Evolutionary conservation across 495 filamentous ascomycete genomes (phyloP), one percentile per base, ranked within the genome.

Genomic region (Chlorociboria aeruginascens): DNA sequence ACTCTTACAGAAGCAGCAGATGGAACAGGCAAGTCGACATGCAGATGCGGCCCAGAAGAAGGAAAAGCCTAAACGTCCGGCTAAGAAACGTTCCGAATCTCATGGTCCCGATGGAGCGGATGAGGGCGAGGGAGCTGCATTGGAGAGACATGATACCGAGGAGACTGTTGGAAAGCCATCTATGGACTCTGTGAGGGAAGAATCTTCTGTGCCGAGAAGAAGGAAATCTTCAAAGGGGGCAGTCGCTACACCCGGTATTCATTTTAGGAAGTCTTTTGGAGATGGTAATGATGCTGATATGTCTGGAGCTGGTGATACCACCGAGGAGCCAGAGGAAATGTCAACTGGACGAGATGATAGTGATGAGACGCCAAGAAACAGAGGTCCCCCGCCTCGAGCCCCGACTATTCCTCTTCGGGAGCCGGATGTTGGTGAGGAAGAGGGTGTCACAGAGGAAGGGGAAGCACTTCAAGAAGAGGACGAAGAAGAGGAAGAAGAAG

Each of bases 201-300:
- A 72, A 40, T 32, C 61, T 32, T 67, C 60, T 37, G 64, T 63
- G 17, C 66, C 73, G 25, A 65, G 72, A 40, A 66, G 70, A 45
- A 68, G 70, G 25, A 77, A 69, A 56, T 76, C 80, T n/a, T 73
- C 74, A 40, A 70, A 68, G 41, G 70, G 63, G 10, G 66, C 66
- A n/a, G 51, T 64, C 29, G 68, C 67, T 45, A 43, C 40, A 2
- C 48, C 54, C 3, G 47, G 49, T n/a, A 3, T 51, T 6, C 51
- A 54, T 25, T 41, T 47, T 39, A 40, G 57, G 40, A 79, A 81
- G 45, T 51, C 76, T 8, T 61, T 76, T n/a, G 83, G 75, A 52
- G 87, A 94, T 63, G 80, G 82, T 16, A 90, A 93, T 57, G 89
- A 95, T 63, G 88, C 87, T 3, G 89, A 94, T 63, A 79, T 90